Evolutionary conservation across 2,329 filamentous ascomycete species (phyloP).

Genomic region (Colletotrichum echinochloae): DNA sequence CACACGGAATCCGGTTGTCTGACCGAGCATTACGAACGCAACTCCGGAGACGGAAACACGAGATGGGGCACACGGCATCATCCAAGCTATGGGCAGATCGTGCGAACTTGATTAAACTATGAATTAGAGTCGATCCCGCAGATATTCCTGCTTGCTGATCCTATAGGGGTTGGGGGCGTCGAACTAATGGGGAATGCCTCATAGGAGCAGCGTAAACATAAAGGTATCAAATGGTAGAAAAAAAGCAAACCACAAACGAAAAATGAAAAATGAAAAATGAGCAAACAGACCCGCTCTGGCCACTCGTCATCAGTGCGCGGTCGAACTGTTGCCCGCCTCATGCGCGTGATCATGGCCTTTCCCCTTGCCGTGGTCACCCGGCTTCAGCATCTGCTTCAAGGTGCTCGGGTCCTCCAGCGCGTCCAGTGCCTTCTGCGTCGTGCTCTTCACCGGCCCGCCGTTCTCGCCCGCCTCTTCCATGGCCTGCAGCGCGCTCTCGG

Average conservation of each 20-base stretch:
- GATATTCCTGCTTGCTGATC: neutral
- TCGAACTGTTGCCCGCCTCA: slow-evolving; percentile 28
- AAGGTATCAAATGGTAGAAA: slow-evolving; percentile 38
- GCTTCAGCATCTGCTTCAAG: slow-evolving; percentile 52
- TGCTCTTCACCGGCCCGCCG: slow-evolving; percentile 57
- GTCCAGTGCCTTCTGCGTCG: slow-evolving; percentile 64
- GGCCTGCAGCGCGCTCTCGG: slow-evolving; percentile 63
- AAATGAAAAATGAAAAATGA: slow-evolving; percentile 2
- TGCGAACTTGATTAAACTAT: neutral
- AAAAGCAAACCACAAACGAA: too few relatives aligned
- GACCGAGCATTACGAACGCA: rapidly evolving
- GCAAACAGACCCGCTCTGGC: neutral
- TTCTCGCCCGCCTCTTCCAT: slow-evolving; percentile 56
- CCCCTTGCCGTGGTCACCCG: slow-evolving; percentile 3
- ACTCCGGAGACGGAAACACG: too few relatives aligned
- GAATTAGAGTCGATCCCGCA: slow-evolving; percentile 16
- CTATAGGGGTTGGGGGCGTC: neutral
- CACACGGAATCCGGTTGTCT: neutral
- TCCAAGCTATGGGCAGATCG: too few relatives aligned
- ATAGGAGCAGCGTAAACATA: neutral
- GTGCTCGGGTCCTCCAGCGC: slow-evolving; percentile 62
- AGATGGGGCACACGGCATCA: too few relatives aligned
- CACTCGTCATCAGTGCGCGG: neutral
- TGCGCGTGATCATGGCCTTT: neutral
- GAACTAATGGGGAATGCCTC: neutral